These are phyloP conservation scores for Podaxis pistillaris DNA, from an alignment of 768 basidiomycete genomes.

Conservation along the genomic window DNA sequence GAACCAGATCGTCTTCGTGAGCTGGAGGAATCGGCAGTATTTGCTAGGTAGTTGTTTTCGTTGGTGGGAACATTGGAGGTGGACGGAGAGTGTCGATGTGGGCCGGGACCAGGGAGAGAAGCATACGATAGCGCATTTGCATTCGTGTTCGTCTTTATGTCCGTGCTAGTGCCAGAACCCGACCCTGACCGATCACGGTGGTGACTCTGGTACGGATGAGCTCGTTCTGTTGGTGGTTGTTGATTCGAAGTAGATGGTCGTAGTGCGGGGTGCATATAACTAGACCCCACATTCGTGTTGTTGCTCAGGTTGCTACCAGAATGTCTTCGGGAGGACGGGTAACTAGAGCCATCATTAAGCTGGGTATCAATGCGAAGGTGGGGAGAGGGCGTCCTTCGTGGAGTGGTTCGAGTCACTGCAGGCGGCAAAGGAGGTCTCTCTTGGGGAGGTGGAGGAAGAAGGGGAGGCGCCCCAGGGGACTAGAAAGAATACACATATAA, in stretches of 20 bases:
- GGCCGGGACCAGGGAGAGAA: neutral
- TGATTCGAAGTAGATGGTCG: neutral
- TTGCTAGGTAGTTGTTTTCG: neutral
- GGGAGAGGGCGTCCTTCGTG: conserved; percentile 8
- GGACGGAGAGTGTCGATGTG: neutral
- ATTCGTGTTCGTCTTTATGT: neutral
- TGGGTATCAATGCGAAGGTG: conserved; percentile 1
- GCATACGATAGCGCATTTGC: neutral
- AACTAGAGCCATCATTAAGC: neutral
- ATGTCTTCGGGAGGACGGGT: neutral
- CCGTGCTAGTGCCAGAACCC: neutral
- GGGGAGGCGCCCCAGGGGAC: conserved; percentile 10
- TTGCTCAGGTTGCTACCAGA: neutral
- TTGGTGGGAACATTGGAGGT: neutral
- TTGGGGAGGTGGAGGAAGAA: conserved; percentile 11
- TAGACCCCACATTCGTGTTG: neutral
- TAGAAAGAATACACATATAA: neutral
- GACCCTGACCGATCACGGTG: neutral
- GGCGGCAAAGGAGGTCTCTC: conserved; percentile 9
- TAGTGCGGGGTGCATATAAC: neutral
- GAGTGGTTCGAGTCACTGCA: neutral
- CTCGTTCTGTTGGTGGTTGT: neutral
- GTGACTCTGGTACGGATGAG: neutral
- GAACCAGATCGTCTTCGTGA: neutral
- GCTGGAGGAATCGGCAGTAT: neutral